Base-by-base conservation (phyloP, 2,329 filamentous ascomycete genomes). In the Tolypocladium endophyticum region DNA sequence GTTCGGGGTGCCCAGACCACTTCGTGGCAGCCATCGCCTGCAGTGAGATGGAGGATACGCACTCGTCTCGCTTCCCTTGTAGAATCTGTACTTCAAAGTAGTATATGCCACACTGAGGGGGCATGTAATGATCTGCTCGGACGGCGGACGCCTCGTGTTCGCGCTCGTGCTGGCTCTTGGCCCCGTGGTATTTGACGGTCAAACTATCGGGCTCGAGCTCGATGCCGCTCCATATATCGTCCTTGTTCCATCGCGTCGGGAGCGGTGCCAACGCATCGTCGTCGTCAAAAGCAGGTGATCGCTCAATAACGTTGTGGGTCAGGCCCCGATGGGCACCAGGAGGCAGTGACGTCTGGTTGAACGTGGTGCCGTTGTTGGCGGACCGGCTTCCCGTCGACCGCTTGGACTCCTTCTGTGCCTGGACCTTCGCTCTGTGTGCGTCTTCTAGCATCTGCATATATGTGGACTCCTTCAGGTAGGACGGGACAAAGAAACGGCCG, bases 91-190 rank as follows among this genome's bases (percentile, higher is more conserved):
- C 80, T 71, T 99, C 94, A 69, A 86, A 99, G 72, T 99, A 99
- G 73, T 96, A 99, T 61, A 99, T 87, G 2, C 94, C 94, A 65
- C 90, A 94, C 69, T 96, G 88, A 41, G 86, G 81, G 4, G 94
- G 92, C 85, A 97, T 97, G 56, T 87, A 84, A 71, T 92, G 81
- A 72, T 99, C 89, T 35, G 92, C 85, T 59, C 94, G 86, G 60
- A 96, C 86, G 16, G 90, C 85, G 41, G 86, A 91, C 23, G 91
- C 90, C 71, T 97, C 94, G 68, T 89, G 79, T 9, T 87, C 84
- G 57, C 79, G 77, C 56, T 84, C 81, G 60, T 72, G 71, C 25
- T 76, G 69, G 30, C 72, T 74, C 66, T 80, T 81, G 0, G 74
- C 67, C 0, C 79, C 77, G 1, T 74, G 74, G 66, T 82, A 83